Evolutionary conservation across 257 asterid genomes (phyloP), one percentile per base, ranked within the genome.

Genomic region (Ballota nigra): DNA sequence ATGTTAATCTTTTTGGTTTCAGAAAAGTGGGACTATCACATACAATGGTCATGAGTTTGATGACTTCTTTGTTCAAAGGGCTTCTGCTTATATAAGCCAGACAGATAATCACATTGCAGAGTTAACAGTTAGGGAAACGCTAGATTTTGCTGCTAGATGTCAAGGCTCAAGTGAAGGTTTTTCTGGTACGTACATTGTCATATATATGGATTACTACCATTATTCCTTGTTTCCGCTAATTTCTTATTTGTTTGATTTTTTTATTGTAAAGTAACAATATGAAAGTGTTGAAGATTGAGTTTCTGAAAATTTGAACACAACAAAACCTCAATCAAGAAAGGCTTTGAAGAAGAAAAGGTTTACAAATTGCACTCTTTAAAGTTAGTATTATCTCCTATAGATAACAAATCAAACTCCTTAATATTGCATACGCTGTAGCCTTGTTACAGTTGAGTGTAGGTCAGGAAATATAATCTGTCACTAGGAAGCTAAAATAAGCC

Each of bases 131-230:
- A 80, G 97, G 80, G 97, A 91, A 82, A 91, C 96, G 38, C 70
- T 91, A 22, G 97, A 91, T 78, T 91, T 87, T 75, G 97, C 96
- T n/a, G 97, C 97, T 63, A 72, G 96, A 84, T 91, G 90, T 86
- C 96, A 91, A 78, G 97, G 97, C 77, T 80, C 96, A 77, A 86
- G 86, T 71, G 88, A 87, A 75, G 84, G 89, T 34, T 88, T 87
- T 75, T 78, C 89, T 73, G 96, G 97, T 87, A 75, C 28, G 6
- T 5, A 29, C 3, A 29, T 29, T n/a, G n/a, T n/a, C n/a, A 36
- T 36, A 22, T 23, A 23, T 23, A 29, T 29, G 23, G 13, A 29
- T 60, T 28, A 13, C 18, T 24, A 24, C 26, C 63, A 24, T 26
- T 53, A 19, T 16, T n/a, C 55, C 22, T n/a, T 47, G 45, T 61